phyloP scores from a whole-genome alignment of 2,329 filamentous ascomycete genomes.

The Shiraia sp. region DNA sequence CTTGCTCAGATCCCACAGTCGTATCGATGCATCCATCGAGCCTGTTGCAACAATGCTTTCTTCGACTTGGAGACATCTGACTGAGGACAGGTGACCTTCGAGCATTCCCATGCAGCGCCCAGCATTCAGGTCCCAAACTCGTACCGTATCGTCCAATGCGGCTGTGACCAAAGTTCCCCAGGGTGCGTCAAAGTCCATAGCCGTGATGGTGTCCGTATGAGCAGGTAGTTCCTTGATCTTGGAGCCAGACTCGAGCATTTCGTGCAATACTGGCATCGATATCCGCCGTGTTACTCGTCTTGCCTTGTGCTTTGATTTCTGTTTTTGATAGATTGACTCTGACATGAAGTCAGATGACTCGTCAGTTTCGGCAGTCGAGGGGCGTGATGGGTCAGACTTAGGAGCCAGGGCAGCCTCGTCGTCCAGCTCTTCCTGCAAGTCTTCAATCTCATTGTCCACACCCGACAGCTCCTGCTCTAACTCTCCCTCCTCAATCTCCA shows the following conservation, averaged over 20 bases:
- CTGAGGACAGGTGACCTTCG: conserved; percentile 93
- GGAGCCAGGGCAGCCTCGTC: conserved; percentile 53
- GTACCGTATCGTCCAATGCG: conserved; percentile 87
- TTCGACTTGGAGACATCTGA: conserved; percentile 88
- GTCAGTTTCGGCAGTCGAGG: conserved; percentile 57
- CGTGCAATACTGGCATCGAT: conserved; percentile 93
- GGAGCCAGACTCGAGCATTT: conserved; percentile 89
- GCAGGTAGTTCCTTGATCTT: conserved; percentile 86
- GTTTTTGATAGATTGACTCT: conserved; percentile 93
- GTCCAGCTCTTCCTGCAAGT: conserved; percentile 62
- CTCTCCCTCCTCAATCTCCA: conserved; percentile 89
- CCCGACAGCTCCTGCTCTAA: conserved; percentile 80
- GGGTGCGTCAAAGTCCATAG: conserved; percentile 94
- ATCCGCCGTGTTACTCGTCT: conserved; percentile 66
- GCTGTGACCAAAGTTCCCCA: conserved; percentile 95
- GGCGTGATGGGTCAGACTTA: conserved; percentile 41
- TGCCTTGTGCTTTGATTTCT: conserved; percentile 57
- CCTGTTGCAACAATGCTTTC: conserved; percentile 95
- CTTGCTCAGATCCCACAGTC: conserved; percentile 90
- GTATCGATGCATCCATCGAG: conserved; percentile 91
- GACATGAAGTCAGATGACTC: conserved; percentile 79
- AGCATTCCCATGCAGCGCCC: conserved; percentile 89
- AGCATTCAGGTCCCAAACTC: conserved; percentile 94
- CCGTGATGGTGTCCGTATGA: conserved; percentile 84
- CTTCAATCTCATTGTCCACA: conserved; percentile 65